A percentile compares a stretch with the other conserved stretches of the same genome.
Conservation (phyloP, 306 rosid species). For the Fragaria vesca region DNA sequence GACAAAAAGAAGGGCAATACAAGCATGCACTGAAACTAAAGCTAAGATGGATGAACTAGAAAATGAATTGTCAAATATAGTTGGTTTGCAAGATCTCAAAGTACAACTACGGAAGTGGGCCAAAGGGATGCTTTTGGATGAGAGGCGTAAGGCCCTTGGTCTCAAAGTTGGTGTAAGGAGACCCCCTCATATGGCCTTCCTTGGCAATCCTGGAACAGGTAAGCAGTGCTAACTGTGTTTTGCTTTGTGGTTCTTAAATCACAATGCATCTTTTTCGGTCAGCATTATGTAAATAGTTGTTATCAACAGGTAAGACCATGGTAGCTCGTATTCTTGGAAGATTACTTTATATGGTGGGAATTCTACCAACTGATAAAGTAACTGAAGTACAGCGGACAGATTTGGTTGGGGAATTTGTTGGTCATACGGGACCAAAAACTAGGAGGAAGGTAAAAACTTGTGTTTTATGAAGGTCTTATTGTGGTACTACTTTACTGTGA, state of each 20-base stretch:
- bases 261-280: not conserved
- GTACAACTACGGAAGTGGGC: conserved; percentile 87
- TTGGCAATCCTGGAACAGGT: conserved; percentile 99
- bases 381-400: conserved; percentile 97
- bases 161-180: conserved; percentile 82
- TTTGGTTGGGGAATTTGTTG: conserved; percentile 95
- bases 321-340: conserved; percentile 90
- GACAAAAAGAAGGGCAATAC: conserved; percentile 72
- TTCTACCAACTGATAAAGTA: conserved; percentile 83
- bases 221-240: not conserved
- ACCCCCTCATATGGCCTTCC: conserved; percentile 99
- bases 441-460: conserved; percentile 63
- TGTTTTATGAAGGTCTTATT: not conserved
- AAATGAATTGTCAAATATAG: conserved; percentile 69
- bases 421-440: conserved; percentile 97
- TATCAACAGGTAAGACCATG: conserved; percentile 85
- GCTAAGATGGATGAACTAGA: conserved; percentile 89
- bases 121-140: conserved; percentile 98
- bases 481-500: not conserved
- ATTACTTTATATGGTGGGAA: conserved; percentile 92
- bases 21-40: conserved; percentile 87
- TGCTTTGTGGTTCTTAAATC: not conserved
- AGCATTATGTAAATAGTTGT: conserved; percentile 11
- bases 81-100: conserved; percentile 89
- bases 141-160: conserved; percentile 93